These are phyloP conservation scores for Panicum hallii DNA, from an alignment of 202 grass and related monocot species.

Conservation along the genomic window DNA sequence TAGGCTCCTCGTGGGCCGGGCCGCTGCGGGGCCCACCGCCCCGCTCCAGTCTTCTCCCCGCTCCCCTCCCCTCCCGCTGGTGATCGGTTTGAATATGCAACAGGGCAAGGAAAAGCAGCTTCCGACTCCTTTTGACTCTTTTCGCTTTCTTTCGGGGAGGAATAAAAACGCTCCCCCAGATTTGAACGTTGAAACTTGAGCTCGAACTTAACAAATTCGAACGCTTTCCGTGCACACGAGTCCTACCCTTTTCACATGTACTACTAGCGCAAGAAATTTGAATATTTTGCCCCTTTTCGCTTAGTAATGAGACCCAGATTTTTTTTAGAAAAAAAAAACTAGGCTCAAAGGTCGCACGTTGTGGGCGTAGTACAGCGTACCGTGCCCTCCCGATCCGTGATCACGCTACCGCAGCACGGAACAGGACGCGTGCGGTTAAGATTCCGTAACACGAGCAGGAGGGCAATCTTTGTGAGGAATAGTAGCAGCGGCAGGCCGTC, in stretches of 20 bases:
- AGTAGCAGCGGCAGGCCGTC: background rate
- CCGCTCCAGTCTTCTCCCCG: too few relatives aligned
- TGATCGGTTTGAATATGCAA: too few relatives aligned
- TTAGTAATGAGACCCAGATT: background rate
- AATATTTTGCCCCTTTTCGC: background rate
- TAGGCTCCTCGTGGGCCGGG: slow-evolving; percentile 15
- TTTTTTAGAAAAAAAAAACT: background rate
- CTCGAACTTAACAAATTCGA: background rate
- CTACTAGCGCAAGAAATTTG: background rate
- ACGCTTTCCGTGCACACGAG: background rate
- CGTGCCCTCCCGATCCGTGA: slow-evolving; percentile 15
- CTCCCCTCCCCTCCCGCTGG: too few relatives aligned
- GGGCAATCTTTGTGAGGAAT: background rate
- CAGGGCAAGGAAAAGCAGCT: too few relatives aligned
- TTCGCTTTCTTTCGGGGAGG: background rate
- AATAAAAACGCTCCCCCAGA: background rate
- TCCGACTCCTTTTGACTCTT: background rate
- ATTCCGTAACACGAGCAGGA: slow-evolving; percentile 4
- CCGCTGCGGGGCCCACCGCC: background rate
- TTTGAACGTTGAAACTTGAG: slow-evolving; percentile 35
- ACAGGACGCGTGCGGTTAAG: background rate
- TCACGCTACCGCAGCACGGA: background rate
- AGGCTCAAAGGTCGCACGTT: background rate
- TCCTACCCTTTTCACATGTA: background rate
- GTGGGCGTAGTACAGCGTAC: background rate